Evolutionary conservation across 208 protist species (phyloP), one percentile per base, ranked within the genome.

Genomic region (Trypanosoma avium): DNA sequence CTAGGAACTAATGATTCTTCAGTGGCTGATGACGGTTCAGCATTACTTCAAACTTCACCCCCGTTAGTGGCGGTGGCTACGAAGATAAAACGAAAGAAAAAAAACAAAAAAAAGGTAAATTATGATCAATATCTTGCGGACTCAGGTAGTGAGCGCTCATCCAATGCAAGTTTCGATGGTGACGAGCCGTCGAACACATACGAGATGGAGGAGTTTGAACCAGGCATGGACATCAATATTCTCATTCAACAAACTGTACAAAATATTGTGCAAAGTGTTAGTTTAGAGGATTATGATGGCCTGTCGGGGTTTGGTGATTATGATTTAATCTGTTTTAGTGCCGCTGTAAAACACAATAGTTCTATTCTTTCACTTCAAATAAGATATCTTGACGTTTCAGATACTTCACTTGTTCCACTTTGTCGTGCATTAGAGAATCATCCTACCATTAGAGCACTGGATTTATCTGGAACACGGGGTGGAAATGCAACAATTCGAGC

Each of bases 281-380:
- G 74, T 47, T 75, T 94, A 4, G 84, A 91, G 35, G 80, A 86
- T 38, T 69, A 77, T 24, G 84, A 89, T 36, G 74, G 76, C 24
- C 53, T 75, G 13, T 63, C 67, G 5, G 67, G 42, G 7, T 94
- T 94, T 81, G 69, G 77, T 38, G 88, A 94, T 54, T 63, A 76
- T 48, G 82, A 94, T 40, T 53, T 91, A 6, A 86, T 81, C 38
- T 88, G 84, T 52, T 91, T 94, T 74, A 78, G 78, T 22, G 88
- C 81, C 8, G 88, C 84, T 0, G 53, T 94, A 21, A 89, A 84
- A 48, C 69, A 90, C 56, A 94, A 94, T 65, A 86, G 74, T 53
- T 90, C 84, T 30, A 88, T 94, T 59, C 49, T 94, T 33, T 91
- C 88, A 9, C 61, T 94, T 40, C 84, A 91, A 61, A 90, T 94